Base-by-base conservation (phyloP, 2,329 filamentous ascomycete species). In the Aplosporella prunicola region DNA sequence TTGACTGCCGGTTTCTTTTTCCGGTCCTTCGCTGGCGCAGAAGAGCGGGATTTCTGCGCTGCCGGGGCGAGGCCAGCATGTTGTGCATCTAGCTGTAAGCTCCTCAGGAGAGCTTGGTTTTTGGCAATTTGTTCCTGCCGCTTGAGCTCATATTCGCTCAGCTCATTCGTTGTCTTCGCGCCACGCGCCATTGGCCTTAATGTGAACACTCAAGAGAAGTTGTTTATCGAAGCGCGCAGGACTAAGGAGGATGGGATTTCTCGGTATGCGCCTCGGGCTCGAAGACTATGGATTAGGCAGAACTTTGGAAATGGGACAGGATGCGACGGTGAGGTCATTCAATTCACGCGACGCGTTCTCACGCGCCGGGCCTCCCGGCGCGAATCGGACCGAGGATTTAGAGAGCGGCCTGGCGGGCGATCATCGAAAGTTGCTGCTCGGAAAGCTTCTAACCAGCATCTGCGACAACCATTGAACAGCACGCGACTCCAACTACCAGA, bases 61-160 rank as follows among this genome's bases (percentile, higher is more conserved):
- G 66, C 58, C 1, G 72, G 66, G 32, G 79, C 82, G 9, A 82
- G 66, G n/a, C 81, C 80, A 0, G 84, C 78, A 1, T 81, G 73
- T 2, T 76, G 75, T 2, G 74, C 71, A 51, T 78, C 73, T 47
- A 74, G 65, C 23, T 82, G 80, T 1, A 93, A 73, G 42, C 87
- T 81, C 42, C 82, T 82, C 0, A 95, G 62, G 0, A 94, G 70
- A 55, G 80, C 84, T 58, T 89, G 81, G 49, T 93, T 91, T 37
- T 83, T 79, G 0, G 80, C 84, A 26, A 93, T 93, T 47, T 94
- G 94, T 43, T 87, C 85, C 11, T 85, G 74, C 1, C 88, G 74
- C 48, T 84, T 78, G 50, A 80, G 78, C 67, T 94, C 88, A 60
- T 93, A 95, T 25, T 86, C 84, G 60, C 83, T 93, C 49, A 93